Conservation (phyloP, 1,284 basidiomycete species). For the Trametes hirsuta region DNA sequence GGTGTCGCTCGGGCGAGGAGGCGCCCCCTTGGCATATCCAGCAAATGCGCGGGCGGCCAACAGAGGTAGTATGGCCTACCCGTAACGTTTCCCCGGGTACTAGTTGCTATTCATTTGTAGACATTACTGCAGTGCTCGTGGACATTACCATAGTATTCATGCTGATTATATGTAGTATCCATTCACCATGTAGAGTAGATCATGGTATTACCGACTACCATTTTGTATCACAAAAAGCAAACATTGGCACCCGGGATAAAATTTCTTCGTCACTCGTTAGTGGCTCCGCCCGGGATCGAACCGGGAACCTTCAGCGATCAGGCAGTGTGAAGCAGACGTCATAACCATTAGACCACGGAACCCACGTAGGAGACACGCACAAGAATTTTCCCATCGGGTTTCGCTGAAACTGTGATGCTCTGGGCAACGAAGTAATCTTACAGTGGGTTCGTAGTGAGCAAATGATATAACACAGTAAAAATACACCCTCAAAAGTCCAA, state of each 20-base stretch:
- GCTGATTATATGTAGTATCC: too few species aligned
- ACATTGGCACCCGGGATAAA: too few species aligned
- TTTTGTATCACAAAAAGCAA: too few species aligned
- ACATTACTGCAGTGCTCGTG: not conserved
- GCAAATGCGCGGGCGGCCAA: conserved; percentile 5
- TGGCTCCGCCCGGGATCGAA: conserved; percentile 37
- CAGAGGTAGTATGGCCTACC: not conserved
- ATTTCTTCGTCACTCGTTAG: too few species aligned
- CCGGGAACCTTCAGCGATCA: conserved; percentile 35
- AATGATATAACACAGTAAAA: not conserved
- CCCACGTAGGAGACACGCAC: conserved; percentile 2
- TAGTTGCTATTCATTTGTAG: not conserved
- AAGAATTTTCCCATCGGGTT: too few species aligned
- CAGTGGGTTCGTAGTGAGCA: not conserved
- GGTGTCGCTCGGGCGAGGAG: conserved; percentile 2
- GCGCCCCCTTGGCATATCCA: conserved; percentile 1
- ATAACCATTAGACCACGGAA: conserved; percentile 39
- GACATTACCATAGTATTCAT: too few species aligned
- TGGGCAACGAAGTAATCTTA: too few species aligned
- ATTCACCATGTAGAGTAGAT: too few species aligned
- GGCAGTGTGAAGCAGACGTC: conserved; percentile 35
- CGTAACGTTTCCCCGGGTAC: not conserved
- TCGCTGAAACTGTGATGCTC: too few species aligned
- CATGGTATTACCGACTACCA: too few species aligned
- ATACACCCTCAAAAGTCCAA: not conserved